Conservation (phyloP, 495 filamentous ascomycete species). For the Annulohypoxylon bovei region DNA sequence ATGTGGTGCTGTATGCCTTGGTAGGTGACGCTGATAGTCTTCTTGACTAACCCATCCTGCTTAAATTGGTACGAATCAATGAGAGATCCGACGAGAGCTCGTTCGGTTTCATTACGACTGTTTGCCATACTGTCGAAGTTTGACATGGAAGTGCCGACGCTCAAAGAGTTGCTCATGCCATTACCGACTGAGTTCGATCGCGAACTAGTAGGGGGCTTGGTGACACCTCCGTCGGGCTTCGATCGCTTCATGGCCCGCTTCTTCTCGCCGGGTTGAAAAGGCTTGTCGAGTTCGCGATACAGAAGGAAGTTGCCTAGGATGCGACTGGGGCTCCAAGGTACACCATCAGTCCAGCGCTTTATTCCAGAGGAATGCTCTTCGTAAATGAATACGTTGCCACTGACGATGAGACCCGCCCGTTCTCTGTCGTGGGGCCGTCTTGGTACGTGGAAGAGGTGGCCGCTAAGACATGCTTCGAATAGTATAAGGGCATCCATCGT, state of each 20-base stretch:
- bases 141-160: slow-evolving; percentile 41
- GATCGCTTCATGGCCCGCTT: slow-evolving; percentile 83
- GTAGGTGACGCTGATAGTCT: slow-evolving; percentile 84
- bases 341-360: slow-evolving; percentile 93
- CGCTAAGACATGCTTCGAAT: slow-evolving; percentile 77
- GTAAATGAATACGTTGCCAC: slow-evolving; percentile 89
- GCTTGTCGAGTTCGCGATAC: slow-evolving; percentile 85
- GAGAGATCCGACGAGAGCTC: slow-evolving; percentile 80
- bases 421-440: slow-evolving; percentile 89
- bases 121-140: slow-evolving; percentile 48
- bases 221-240: slow-evolving; percentile 37
- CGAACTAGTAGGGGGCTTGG: slow-evolving; percentile 21
- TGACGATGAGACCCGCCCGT: slow-evolving; percentile 74
- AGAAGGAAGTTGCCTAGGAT: slow-evolving; percentile 89
- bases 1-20: slow-evolving; percentile 78
- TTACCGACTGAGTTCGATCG: slow-evolving; percentile 49
- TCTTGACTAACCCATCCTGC: slow-evolving; percentile 84
- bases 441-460: slow-evolving; percentile 74
- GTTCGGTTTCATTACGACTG: slow-evolving; percentile 54
- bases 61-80: slow-evolving; percentile 91
- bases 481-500: slow-evolving; percentile 80
- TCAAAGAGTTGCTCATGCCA: slow-evolving; percentile 35
- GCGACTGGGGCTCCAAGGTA: slow-evolving; percentile 89
- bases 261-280: slow-evolving; percentile 88
- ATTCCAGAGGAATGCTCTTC: slow-evolving; percentile 89